Evolutionary conservation across 306 rosid species (phyloP), one percentile per base, ranked within the genome.

Genomic region (Prunus armeniaca): DNA sequence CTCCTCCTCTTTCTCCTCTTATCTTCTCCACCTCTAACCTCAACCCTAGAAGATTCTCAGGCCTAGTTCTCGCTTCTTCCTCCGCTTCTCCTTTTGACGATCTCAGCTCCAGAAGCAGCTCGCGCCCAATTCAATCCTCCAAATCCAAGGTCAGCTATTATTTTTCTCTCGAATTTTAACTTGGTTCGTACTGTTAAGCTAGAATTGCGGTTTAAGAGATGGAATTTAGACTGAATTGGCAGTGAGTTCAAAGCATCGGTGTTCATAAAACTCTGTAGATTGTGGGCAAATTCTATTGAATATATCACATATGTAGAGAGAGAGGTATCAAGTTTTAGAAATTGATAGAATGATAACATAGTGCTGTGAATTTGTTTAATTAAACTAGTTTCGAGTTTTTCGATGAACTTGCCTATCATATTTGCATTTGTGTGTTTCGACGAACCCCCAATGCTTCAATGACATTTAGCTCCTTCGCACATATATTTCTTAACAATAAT

Each of bases 51-150:
- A 82, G 80, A 65, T 72, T 83, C 63, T 83, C 66, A 6, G 0
- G 85, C 65, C 85, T 87, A 3, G 70, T 82, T 61, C 58, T 84
- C 56, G 76, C 98, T 79, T 83, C 94, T 28, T 84, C 90, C 41
- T 84, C 91, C 41, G 32, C 84, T 57, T 81, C 84, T 38, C 80
- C 91, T 58, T 87, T 82, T 75, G 89, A 74, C n/a, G 89, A 90
- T 66, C 81, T 81, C 77, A 69, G 82, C 85, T 61, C 60, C 43
- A 38, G 43, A 38, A 38, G 43, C 43, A 38, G 43, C 43, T 38
- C 43, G 30, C 68, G 69, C 6, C 66, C 78, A 10, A 19, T 71
- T 9, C 65, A 54, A 13, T 74, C 87, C 25, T 83, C 89, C 72
- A 82, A 85, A 17, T 84, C 89, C 70, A 83, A 86, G 91, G 98